Evolutionary conservation across 106 monocot genomes (phyloP), one percentile per base, ranked within the genome.

Genomic region (Hemerocallis citrina): DNA sequence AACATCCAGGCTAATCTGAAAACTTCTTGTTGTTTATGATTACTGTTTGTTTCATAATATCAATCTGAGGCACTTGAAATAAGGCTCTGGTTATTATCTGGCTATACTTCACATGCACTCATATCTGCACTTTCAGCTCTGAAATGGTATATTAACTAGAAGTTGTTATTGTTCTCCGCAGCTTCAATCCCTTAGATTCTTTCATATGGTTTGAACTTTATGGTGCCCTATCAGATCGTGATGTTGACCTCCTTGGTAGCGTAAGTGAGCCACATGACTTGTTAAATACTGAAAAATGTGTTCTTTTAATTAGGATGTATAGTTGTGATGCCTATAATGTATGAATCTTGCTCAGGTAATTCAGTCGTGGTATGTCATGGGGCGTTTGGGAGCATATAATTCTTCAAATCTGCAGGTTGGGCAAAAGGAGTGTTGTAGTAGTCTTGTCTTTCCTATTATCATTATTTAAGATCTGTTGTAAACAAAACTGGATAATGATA

Each of bases 321-420:
- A 43, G 4, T 34, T 12, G 9, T 47, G 32, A 47, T 48, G 43
- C 19, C 19, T 32, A 16, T 55, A 54, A 27, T 42, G 32, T 52
- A 62, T 33, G 14, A 58, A 0, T 58, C 11, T 36, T 65, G 32
- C 52, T 36, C 81, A 91, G 96, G 96, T 81, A 11, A 81, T 96
- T 70, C 96, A 96, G 59, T 72, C 96, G 55, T 96, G 96, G 96
- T 96, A 96, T 75, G 96, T 91, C 47, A 88, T 96, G 96, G 96
- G 96, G 13, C n/a, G n/a, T 9, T 70, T 96, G 67, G 96, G 91
- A 61, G 84, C 96, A 43, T 96, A 81, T 55, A 91, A 96, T 66
- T 96, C 96, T 47, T 75, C 78, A 37, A 96, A 96, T 82, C 63
- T 96, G 25, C 96, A 96, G 91, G 96, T 90, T 63, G 61, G 33